Conservation (phyloP, 2,329 filamentous ascomycete genomes). For the Cercospora zeina region DNA sequence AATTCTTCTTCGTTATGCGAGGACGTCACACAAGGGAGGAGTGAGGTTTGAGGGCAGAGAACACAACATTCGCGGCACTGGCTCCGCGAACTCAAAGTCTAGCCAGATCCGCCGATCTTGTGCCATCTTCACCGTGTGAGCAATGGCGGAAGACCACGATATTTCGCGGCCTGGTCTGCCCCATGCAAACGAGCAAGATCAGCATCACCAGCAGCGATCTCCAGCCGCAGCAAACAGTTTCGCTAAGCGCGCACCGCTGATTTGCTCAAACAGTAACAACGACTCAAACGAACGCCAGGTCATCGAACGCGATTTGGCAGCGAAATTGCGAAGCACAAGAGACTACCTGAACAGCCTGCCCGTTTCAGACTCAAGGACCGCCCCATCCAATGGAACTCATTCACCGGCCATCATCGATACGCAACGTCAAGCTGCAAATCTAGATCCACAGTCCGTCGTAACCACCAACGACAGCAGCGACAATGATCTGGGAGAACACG, state of each 20-base stretch:
- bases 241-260: conserved; percentile 6
- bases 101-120: neutral
- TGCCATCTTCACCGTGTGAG: neutral
- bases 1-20: neutral
- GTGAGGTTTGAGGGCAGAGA: neutral
- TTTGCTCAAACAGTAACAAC: neutral
- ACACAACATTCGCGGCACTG: neutral
- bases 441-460: neutral
- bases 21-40: neutral
- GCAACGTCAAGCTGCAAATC: neutral
- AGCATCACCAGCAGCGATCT: neutral
- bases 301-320: conserved; percentile 27
- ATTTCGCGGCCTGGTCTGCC: neutral
- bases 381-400: neutral
- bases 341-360: conserved; percentile 19
- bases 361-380: neutral
- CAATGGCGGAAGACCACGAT: conserved; percentile 6
- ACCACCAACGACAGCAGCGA: conserved; percentile 3
- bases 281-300: conserved; percentile 14
- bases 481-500: neutral
- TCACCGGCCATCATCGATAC: neutral
- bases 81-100: neutral
- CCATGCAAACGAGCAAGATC: neutral
- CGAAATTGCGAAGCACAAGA: conserved; percentile 24
- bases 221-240: conserved; percentile 2